These are phyloP conservation scores for Bretschneidera sinensis DNA, from an alignment of 345 rosid species.

Conservation along the genomic window DNA sequence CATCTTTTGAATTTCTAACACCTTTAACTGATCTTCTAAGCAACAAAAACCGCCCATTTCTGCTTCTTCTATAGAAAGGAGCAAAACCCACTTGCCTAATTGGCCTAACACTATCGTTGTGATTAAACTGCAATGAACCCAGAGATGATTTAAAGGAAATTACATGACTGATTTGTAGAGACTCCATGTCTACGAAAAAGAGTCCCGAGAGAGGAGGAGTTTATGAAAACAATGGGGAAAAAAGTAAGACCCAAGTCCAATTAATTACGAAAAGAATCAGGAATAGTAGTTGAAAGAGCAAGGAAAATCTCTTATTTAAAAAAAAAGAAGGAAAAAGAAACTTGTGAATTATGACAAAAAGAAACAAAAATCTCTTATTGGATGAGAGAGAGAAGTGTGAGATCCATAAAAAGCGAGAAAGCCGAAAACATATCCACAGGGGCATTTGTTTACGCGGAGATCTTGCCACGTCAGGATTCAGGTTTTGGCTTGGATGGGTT, in stretches of 20 bases:
- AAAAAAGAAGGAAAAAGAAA: background rate
- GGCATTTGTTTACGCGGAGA: no score
- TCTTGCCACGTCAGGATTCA: no score
- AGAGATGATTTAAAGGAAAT: slow-evolving; percentile 18
- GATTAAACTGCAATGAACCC: background rate
- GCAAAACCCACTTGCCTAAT: slow-evolving; percentile 24
- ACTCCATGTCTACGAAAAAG: slow-evolving; percentile 41
- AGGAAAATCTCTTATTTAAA: background rate
- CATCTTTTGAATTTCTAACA: slow-evolving; percentile 14
- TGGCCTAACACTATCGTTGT: slow-evolving; percentile 5
- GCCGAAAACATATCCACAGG: slow-evolving; percentile 2
- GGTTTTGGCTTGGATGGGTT: no score
- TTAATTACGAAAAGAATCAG: slow-evolving; percentile 14
- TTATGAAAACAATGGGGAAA: background rate
- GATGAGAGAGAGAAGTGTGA: background rate
- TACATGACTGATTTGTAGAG: slow-evolving; percentile 26
- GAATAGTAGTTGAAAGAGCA: slow-evolving; percentile 2
- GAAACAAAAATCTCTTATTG: background rate
- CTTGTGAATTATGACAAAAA: background rate
- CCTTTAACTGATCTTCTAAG: slow-evolving; percentile 21
- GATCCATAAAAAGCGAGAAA: slow-evolving; percentile 16
- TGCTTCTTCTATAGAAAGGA: slow-evolving; percentile 18
- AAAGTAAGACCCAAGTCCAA: background rate
- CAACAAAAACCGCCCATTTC: slow-evolving; percentile 22
- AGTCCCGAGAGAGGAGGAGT: background rate